Conservation (phyloP, 1,139 yeast species). For the Hemisphaericaspora xylanilytica region DNA sequence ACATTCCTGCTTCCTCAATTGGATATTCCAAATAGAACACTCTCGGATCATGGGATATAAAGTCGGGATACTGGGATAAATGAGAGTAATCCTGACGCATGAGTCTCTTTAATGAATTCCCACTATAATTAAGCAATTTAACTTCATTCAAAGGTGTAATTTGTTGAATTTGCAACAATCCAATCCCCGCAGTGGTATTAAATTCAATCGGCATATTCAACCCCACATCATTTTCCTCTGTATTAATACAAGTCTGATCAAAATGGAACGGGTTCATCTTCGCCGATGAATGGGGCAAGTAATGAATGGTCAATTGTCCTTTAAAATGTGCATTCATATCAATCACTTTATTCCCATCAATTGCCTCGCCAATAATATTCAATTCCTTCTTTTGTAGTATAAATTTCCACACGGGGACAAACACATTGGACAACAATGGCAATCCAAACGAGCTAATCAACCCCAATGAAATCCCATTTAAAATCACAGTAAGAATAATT, state of each 20-base stretch:
- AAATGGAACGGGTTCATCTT: constrained; percentile 72
- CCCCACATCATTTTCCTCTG: constrained; percentile 14
- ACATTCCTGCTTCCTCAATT: constrained; percentile 66
- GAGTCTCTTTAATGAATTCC: constrained; percentile 50
- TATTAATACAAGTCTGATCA: constrained; percentile 57
- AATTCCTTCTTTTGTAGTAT: constrained; percentile 55
- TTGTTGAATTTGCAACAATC: constrained; percentile 62
- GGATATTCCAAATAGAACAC: constrained; percentile 57
- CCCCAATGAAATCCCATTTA: constrained; percentile 40
- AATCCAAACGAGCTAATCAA: constrained; percentile 40
- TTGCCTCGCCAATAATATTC: constrained; percentile 61
- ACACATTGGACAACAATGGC: constrained; percentile 33
- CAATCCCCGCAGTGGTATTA: constrained; percentile 76
- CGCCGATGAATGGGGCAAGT: constrained; percentile 90
- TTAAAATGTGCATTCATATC: constrained; percentile 74
- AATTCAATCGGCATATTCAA: constrained; percentile 69
- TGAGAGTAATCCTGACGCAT: constrained; percentile 42
- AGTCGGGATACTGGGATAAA: constrained; percentile 23
- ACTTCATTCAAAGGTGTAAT: constrained; percentile 55
- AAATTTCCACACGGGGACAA: constrained; percentile 47
- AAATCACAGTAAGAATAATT: constrained; percentile 36
- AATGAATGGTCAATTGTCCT: constrained; percentile 83
- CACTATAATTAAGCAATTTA: constrained; percentile 52
- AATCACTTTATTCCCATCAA: constrained; percentile 39
- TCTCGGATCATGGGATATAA: constrained; percentile 23